Base-by-base conservation (phyloP, 257 asterid species). In the Lavandula angustifolia region DNA sequence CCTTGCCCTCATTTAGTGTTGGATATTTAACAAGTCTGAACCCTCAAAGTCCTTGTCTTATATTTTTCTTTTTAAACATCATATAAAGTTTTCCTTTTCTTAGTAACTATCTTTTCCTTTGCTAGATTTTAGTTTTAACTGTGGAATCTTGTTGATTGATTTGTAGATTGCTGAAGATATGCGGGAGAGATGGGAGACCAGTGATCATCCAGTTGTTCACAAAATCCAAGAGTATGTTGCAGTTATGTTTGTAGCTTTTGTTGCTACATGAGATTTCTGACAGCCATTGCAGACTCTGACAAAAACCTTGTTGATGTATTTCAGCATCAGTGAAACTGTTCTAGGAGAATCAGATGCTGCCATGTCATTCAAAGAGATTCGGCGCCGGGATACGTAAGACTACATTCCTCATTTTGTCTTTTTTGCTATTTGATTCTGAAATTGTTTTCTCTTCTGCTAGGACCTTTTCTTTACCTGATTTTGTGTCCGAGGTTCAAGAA, bases 311-410 rank as follows among this genome's bases (percentile, higher is more conserved):
- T 64, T 61, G 32, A 66, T 75, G 48, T 71, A 34, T 81, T 69
- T 61, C 95, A 94, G 99, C 74, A 61, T 90, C 22, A 83, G 94
- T 65, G 98, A 90, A 69, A 83, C 92, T 58, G 98, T 88, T 69
- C 86, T 90, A 66, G 98, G 99, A 79, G 99, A 94, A 86, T 84
- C 99, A 50, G 79, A 81, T 78, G 78, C 94, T 50, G 98, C 98
- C 75, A 73, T 86, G 89, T 90, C 98, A 33, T 86, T 82, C 64
- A 94, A 94, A 84, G 99, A 94, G 84, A 94, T 94, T 58, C 89
- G 96, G 3, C 92, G 85, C 62, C 78, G 92, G 77, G 98, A 94
- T 70, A 95, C 95, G 98, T 90, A 84, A 76, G 95, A 67, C 42
- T 69, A 38, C 67, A 72, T 50, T 60, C 51, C 41, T 63, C n/a